These are phyloP conservation scores for Penicillium tannophilum DNA, from an alignment of 495 filamentous ascomycete genomes.

Conservation along the genomic window DNA sequence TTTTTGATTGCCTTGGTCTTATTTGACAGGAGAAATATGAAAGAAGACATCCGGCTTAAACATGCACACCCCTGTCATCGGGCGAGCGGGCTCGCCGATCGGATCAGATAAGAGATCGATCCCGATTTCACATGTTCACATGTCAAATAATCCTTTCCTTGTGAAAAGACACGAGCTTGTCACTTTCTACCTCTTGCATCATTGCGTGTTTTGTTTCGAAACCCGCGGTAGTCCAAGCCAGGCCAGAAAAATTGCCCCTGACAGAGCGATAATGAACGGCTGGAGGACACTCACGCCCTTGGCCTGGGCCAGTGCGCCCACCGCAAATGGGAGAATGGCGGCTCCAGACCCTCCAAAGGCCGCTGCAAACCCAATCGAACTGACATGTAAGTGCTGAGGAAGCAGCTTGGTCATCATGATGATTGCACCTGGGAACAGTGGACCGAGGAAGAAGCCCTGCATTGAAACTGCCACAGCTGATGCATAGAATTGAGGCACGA, in stretches of 20 bases:
- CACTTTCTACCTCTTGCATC: neutral
- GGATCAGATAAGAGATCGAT: slow-evolving; percentile 28
- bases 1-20: neutral
- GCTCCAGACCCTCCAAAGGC: slow-evolving; percentile 81
- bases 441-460: slow-evolving; percentile 71
- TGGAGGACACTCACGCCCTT: slow-evolving; percentile 79
- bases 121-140: slow-evolving; percentile 25
- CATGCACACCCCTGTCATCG: no score
- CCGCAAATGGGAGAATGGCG: slow-evolving; percentile 79
- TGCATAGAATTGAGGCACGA: slow-evolving; percentile 71
- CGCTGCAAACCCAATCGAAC: slow-evolving; percentile 79
- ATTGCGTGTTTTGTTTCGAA: slow-evolving; percentile 15
- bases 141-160: slow-evolving; percentile 9
- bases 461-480: slow-evolving; percentile 69
- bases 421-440: slow-evolving; percentile 72
- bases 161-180: slow-evolving; percentile 15
- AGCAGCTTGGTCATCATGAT: slow-evolving; percentile 81
- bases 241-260: slow-evolving; percentile 57
- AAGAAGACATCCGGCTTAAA: no score
- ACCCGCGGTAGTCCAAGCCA: slow-evolving; percentile 53
- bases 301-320: slow-evolving; percentile 80
- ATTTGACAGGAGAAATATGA: no score
- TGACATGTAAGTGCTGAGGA: slow-evolving; percentile 75
- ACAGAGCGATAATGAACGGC: slow-evolving; percentile 70
- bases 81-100: slow-evolving; percentile 3